Conservation (phyloP, 179 eudicot species). For the Beta lomatogona region DNA sequence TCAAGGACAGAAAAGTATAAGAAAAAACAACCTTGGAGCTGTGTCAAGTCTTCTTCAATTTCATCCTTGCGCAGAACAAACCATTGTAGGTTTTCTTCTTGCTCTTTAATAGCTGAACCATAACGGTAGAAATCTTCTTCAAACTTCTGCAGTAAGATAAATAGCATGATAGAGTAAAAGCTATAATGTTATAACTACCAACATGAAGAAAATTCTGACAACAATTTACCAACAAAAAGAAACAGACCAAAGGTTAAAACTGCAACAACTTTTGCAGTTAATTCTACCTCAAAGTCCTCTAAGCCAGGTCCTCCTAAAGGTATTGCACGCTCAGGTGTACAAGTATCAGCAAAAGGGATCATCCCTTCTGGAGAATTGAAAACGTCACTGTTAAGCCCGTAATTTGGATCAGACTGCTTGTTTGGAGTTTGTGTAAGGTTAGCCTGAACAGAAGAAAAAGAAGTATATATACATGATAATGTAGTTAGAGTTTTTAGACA, state of each 20-base stretch:
- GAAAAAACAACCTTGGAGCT: conserved; percentile 24
- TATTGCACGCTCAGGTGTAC: conserved; percentile 4
- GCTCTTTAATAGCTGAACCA: conserved; percentile 21
- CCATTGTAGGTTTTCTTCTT: conserved; percentile 27
- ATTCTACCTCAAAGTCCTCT: conserved; percentile 14
- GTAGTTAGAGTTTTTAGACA: no score
- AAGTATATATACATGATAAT: no score
- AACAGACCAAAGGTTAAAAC: neutral
- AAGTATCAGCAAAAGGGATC: conserved; percentile 7
- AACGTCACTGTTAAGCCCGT: neutral
- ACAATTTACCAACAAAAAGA: neutral
- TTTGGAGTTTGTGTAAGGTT: conserved; percentile 14
- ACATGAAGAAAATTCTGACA: neutral
- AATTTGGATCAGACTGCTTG: conserved; percentile 9
- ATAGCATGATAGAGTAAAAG: neutral
- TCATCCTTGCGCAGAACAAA: conserved; percentile 12
- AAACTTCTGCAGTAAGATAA: conserved; percentile 35
- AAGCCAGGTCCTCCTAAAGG: conserved; percentile 7
- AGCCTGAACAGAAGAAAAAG: conserved; percentile 17
- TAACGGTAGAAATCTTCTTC: conserved; percentile 25
- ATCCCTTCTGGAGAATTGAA: conserved; percentile 17
- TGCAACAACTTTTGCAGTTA: neutral
- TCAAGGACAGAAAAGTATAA: neutral
- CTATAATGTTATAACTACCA: neutral
- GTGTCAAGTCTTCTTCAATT: conserved; percentile 23